These are phyloP conservation scores for Agmasoma carcini DNA, from an alignment of 371 early-diverging fungal genomes.

Conservation along the genomic window DNA sequence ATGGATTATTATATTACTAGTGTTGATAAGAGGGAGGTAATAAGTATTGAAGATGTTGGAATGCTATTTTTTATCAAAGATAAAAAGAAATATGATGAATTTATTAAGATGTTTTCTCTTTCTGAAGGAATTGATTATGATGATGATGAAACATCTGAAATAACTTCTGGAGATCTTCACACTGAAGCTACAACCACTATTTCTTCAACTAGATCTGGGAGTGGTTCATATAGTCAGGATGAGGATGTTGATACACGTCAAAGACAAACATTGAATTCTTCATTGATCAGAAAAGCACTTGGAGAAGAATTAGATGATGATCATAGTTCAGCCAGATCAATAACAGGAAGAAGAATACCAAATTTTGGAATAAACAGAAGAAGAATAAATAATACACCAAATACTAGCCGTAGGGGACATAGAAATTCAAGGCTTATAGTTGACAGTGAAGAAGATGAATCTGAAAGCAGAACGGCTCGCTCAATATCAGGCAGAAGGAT, in stretches of 20 bases:
- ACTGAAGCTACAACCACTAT: background rate
- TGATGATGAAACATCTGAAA: slow-evolving; percentile 1
- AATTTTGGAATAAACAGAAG: background rate
- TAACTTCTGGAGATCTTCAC: background rate
- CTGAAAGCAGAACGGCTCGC: background rate
- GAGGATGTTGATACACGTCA: background rate
- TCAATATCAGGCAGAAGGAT: background rate
- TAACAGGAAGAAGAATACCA: background rate
- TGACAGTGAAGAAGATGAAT: background rate
- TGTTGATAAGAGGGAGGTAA: background rate
- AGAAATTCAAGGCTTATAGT: background rate
- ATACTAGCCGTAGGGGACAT: background rate
- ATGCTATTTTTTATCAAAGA: slow-evolving; percentile 4
- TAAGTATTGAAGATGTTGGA: slow-evolving; percentile 15
- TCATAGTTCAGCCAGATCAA: too few species aligned
- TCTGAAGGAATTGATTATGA: background rate
- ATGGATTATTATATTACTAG: background rate
- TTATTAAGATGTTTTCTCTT: slow-evolving; percentile 12
- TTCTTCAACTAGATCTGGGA: background rate
- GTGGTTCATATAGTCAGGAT: background rate
- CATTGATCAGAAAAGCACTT: too few species aligned
- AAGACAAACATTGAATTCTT: background rate
- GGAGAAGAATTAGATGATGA: too few species aligned
- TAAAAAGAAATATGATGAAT: slow-evolving; percentile 6
- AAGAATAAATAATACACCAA: background rate